Conservation (phyloP, 1,139 yeast genomes). For the Yamadazyma epiphylla region DNA sequence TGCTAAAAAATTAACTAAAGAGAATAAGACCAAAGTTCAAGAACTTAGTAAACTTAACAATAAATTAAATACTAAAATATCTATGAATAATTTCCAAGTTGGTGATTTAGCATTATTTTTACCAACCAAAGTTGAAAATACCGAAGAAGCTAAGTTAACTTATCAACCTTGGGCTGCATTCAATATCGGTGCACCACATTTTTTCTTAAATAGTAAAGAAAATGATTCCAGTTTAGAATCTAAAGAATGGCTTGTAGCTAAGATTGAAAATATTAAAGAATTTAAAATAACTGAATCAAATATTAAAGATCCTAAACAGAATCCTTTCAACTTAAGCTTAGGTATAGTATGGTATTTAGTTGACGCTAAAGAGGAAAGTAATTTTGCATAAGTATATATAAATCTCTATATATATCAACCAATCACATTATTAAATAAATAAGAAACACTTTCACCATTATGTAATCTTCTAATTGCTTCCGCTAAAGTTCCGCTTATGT, state of each 20-base stretch:
- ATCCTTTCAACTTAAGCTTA: conserved; percentile 47
- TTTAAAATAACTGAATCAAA: conserved; percentile 38
- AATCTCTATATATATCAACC: not conserved
- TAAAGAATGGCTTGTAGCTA: conserved; percentile 72
- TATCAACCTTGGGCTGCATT: conserved; percentile 82
- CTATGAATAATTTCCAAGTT: conserved; percentile 59
- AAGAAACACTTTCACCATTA: conserved; percentile 79
- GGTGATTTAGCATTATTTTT: conserved; percentile 80
- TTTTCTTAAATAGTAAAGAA: conserved; percentile 44
- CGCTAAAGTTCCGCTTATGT: conserved; percentile 69
- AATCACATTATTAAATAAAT: conserved; percentile 53
- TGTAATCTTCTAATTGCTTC: conserved; percentile 80
- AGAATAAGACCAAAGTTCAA: conserved; percentile 53
- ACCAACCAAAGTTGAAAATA: conserved; percentile 60
- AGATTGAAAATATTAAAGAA: conserved; percentile 50
- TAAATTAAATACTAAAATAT: conserved; percentile 48
- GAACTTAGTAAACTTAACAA: conserved; percentile 33
- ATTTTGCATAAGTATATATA: no score
- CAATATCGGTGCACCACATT: conserved; percentile 78
- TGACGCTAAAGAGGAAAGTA: conserved; percentile 41
- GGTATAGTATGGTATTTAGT: conserved; percentile 51
- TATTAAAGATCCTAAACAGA: conserved; percentile 22
- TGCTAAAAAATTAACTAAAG: conserved; percentile 82
- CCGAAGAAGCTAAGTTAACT: conserved; percentile 15
- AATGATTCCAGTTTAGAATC: conserved; percentile 19